Base-by-base conservation (phyloP, 2,329 filamentous ascomycete species). In the Xylariaceae sp. region DNA sequence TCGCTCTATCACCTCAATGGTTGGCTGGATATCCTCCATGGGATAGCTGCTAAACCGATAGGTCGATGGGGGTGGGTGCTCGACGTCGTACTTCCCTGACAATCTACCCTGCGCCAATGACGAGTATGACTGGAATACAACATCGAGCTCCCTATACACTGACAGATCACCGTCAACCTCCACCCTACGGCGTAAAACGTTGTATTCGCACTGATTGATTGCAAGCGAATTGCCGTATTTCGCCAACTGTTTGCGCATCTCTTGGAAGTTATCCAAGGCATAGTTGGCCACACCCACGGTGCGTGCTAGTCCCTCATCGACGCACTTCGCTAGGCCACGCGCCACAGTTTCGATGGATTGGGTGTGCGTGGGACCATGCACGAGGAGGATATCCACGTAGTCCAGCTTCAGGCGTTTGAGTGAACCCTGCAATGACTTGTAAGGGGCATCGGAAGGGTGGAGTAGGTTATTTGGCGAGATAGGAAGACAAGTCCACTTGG, bases 261-360 rank as follows among this genome's bases (percentile, higher is more conserved):
- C 12, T 16, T 28, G 22, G 31, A 43, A 43, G n/a, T 49, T 39
- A 12, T 49, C 31, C 17, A 43, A 18, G 14, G 39, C 41, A n/a
- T 49, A 49, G n/a, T 49, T 49, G 5, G 47, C 47, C 12, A 49
- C 47, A 13, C 47, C 47, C 17, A 49, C 47, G 12, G 47, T 44
- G 9, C 40, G 31, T 13, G 47, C 12, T 3, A 49, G 39, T 2
- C 47, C 47, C 18, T 43, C 31, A 28, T 49, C 47, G 31, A 49
- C 47, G 13, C 39, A 36, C 7, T 44, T 34, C 2, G 47, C 40
- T 17, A 49, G 40, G 4, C 40, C 12, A 12, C 43, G 13, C 5
- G 47, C 40, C 28, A 49, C 47, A n/a, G 31, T 36, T 17, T 31
- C 7, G 18, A 49, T 44, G 3, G 13, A 16, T 19, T 43, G 31